Evolutionary conservation across 768 basidiomycete genomes (phyloP).

Genomic region (Naganishia friedmannii): DNA sequence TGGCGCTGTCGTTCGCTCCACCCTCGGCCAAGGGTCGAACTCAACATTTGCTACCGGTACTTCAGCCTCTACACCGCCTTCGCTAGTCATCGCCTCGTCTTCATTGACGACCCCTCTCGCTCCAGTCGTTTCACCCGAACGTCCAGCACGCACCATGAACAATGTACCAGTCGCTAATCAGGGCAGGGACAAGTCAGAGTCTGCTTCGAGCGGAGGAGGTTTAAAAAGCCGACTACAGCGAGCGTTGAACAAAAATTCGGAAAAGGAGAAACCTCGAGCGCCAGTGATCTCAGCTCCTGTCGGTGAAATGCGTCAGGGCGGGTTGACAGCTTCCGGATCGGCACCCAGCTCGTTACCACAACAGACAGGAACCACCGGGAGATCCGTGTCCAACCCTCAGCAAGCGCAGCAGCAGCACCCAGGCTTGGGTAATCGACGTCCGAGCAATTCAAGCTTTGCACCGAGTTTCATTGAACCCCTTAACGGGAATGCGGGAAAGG

Average conservation of each 20-base stretch:
- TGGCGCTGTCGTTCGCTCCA: conserved; percentile 25
- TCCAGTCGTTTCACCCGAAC: conserved; percentile 16
- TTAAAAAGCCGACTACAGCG: conserved; percentile 74
- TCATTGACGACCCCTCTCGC: conserved; percentile 58
- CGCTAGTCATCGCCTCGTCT: conserved; percentile 38
- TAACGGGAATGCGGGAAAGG: conserved; percentile 53
- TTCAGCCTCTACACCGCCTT: conserved; percentile 39
- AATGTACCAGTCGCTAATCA: conserved; percentile 56
- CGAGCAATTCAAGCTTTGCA: conserved; percentile 32
- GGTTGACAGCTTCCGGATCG: conserved; percentile 32
- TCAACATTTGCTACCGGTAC: conserved; percentile 54
- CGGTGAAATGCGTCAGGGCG: conserved; percentile 33
- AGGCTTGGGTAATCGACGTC: conserved; percentile 29
- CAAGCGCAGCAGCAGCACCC: conserved; percentile 32
- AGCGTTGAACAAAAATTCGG: conserved; percentile 56
- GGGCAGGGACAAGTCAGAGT: conserved; percentile 46
- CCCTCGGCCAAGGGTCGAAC: background rate
- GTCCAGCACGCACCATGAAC: background rate
- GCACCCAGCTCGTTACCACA: conserved; percentile 27
- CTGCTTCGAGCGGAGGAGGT: conserved; percentile 54
- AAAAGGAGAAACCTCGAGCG: conserved; percentile 56
- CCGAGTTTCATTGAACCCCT: conserved; percentile 43
- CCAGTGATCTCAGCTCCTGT: conserved; percentile 31
- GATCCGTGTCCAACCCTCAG: conserved; percentile 47
- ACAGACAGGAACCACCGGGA: conserved; percentile 41